Base-by-base conservation (phyloP, 352 stramenopile species). In the Pythium myriotylum region DNA sequence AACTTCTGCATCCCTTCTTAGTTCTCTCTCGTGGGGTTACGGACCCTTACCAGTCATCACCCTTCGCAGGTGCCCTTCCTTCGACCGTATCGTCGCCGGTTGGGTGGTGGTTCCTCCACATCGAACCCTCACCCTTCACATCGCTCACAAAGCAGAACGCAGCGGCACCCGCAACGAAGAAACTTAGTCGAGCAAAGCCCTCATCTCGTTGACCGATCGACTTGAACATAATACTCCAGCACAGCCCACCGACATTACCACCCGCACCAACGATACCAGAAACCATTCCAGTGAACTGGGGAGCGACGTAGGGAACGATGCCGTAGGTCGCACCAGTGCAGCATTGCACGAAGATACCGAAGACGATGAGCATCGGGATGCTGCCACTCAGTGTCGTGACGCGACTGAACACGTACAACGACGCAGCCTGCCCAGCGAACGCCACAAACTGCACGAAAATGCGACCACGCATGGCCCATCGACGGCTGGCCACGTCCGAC, bases 261-360 rank as follows among this genome's bases (percentile, higher is more conserved):
- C 75, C 76, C 29, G 75, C 77, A 14, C 77, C 77, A 16, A 85
- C 76, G 13, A 87, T 70, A 6, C 76, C 78, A 7, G 75, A 78
- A 14, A 67, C 69, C 12, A 69, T 68, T 4, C 81, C 84, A 16
- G 70, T 81, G 43, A 68, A 65, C n/a, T 61, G 63, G 0, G 73
- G 72, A 1, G 68, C 46, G 19, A 91, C 76, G 39, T 87, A 84
- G 49, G 81, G 74, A 35, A 88, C 83, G 54, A 86, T 88, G 8
- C 55, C 77, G 19, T 79, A 88, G 33, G 76, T 88, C 51, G 61
- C 64, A 9, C 72, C 74, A 0, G 59, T 79, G 9, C 86, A 81
- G 29, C 79, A 81, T 70, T 97, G 92, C 0, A 95, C 85, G 65
- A 96, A 97, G 19, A 96, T 71, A 9, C 81, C 94, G 69, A 98